Conservation (phyloP, 495 filamentous ascomycete species). For the Lentithecium fluviatile region DNA sequence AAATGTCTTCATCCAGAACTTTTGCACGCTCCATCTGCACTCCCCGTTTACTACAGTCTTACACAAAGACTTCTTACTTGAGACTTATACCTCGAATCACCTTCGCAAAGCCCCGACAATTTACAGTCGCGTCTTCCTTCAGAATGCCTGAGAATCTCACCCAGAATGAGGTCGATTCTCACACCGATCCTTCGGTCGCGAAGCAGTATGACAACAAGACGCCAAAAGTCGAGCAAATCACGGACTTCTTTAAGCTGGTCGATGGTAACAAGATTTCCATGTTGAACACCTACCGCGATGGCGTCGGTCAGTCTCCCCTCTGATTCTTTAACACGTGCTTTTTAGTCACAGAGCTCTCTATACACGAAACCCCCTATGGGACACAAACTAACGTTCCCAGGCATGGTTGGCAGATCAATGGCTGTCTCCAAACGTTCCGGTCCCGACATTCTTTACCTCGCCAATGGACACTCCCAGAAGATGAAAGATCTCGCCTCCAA, state of each 20-base stretch:
- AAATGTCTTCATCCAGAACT: slow-evolving; percentile 2
- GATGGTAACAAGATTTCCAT: slow-evolving; percentile 42
- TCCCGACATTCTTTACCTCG: slow-evolving; percentile 50
- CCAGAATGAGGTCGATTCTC: slow-evolving; percentile 35
- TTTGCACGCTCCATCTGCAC: not conserved
- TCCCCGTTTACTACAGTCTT: not conserved
- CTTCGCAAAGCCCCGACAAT: not conserved
- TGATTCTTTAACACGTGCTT: not conserved
- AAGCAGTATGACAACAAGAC: slow-evolving; percentile 43
- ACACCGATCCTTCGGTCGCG: slow-evolving; percentile 42
- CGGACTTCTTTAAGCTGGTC: slow-evolving; percentile 40
- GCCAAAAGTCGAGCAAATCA: slow-evolving; percentile 39
- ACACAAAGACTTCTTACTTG: not conserved
- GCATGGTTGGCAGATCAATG: slow-evolving; percentile 47
- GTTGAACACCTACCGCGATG: slow-evolving; percentile 39
- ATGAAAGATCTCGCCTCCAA: slow-evolving; percentile 45
- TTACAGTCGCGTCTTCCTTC: slow-evolving; percentile 9
- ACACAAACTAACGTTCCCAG: not conserved
- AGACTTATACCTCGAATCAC: not conserved
- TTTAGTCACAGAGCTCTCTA: not conserved
- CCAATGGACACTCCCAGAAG: slow-evolving; percentile 48
- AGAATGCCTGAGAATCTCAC: slow-evolving; percentile 42
- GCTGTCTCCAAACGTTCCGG: slow-evolving; percentile 46
- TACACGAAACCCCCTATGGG: not conserved
- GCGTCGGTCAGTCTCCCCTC: slow-evolving; percentile 30